Evolutionary conservation across 2,329 filamentous ascomycete species (phyloP), one percentile per base, ranked within the genome.

Genomic region (Penicillium glabrum): DNA sequence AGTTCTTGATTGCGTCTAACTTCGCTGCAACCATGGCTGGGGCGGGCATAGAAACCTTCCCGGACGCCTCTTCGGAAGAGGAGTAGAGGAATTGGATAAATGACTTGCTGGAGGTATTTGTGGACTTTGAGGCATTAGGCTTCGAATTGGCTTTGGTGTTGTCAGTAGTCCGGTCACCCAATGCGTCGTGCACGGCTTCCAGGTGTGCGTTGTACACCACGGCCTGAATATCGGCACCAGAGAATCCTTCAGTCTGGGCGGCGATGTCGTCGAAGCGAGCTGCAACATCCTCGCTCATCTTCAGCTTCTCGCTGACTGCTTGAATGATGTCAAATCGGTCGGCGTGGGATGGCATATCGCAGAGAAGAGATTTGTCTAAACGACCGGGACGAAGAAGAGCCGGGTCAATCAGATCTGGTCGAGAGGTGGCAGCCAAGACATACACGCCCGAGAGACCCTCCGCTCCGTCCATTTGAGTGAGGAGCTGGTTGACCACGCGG

Each of bases 391-490:
- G 86, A 24, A 99, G 82, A 26, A 99, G 80, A 0, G 95, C 95
- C 13, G 96, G 93, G 71, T 99, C 95, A 59, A 99, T 98, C 14
- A 99, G 79, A 73, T 99, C 96, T 0, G 96, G 96, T 5, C 96
- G 82, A 1, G 89, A 93, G 0, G 95, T 99, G 1, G 95, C 96
- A 23, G 96, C 96, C 3, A 99, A 84, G 6, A 99, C 95, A 67
- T 99, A 99, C 0, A 99, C 96, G 1, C 95, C 95, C 0, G 89
- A 92, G 5, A 99, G 78, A 0, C 95, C 96, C 75, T 99, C 96
- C 0, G 95, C 95, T 69, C 95, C 95, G 69, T 99, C 95, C 95
- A 99, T 99, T 74, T 98, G 93, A 0, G 96, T 99, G 11, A 99
- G 83, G 56, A 99, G 86, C 80, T 99, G 96, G 73, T 99, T 99